Conservation (phyloP, 31 red algal genomes). For the Odonthalia washingtoniensis region DNA sequence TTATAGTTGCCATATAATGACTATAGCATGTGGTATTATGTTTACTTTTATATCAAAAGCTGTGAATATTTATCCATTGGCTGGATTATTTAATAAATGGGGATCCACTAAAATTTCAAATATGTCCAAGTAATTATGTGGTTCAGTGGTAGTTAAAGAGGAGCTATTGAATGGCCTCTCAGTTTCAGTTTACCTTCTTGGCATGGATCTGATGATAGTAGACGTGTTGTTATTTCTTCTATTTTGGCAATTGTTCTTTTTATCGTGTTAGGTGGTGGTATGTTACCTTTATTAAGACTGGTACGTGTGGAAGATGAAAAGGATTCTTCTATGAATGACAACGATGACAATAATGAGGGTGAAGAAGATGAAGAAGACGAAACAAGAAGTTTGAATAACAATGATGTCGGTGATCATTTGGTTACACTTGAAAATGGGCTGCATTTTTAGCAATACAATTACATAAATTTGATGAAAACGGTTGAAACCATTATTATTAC, state of each 20-base stretch:
- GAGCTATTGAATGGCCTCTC: conserved; percentile 93
- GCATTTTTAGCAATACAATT: conserved; percentile 35
- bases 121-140: conserved; percentile 93
- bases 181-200: conserved; percentile 79
- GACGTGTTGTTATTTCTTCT: conserved; percentile 83
- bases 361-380: conserved; percentile 15
- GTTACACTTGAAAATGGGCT: background rate
- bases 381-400: background rate
- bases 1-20: conserved; percentile 81
- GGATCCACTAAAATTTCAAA: conserved; percentile 79
- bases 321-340: background rate
- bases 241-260: conserved; percentile 99
- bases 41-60: conserved; percentile 81
- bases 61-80: conserved; percentile 90
- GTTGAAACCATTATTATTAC: conserved; percentile 63
- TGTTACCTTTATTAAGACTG: conserved; percentile 85
- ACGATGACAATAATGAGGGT: conserved; percentile 16
- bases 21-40: conserved; percentile 84
- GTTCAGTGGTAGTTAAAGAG: conserved; percentile 90
- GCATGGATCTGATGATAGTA: conserved; percentile 68
- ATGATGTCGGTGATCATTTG: conserved; percentile 6
- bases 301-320: conserved; percentile 72
- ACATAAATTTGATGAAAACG: conserved; percentile 54
- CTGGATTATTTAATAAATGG: conserved; percentile 81
- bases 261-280: conserved; percentile 93